A percentile compares a stretch with the other conserved stretches of the same genome.
These are phyloP conservation scores for Talaromyces atroroseus DNA, from an alignment of 2,329 filamentous ascomycete genomes.

Conservation along the genomic window DNA sequence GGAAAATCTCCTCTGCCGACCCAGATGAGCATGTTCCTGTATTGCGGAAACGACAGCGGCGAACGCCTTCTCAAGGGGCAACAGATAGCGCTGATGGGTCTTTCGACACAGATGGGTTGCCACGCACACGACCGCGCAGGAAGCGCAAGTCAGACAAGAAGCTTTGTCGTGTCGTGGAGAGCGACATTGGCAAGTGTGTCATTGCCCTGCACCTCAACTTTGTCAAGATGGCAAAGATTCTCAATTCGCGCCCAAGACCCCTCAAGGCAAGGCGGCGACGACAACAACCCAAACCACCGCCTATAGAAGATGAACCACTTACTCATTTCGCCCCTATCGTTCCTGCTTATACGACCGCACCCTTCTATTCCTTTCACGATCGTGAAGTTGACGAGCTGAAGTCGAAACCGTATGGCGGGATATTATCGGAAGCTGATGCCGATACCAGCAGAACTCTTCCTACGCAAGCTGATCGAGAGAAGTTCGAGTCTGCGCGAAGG, in stretches of 20 bases:
- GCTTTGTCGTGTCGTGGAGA: slow-evolving; percentile 36
- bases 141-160: slow-evolving; percentile 41
- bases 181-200: slow-evolving; percentile 45
- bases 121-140: slow-evolving; percentile 54
- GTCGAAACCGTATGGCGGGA: slow-evolving; percentile 91
- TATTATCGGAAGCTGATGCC: slow-evolving; percentile 80
- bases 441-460: slow-evolving; percentile 89
- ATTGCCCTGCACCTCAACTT: slow-evolving; percentile 56
- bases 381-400: slow-evolving; percentile 84
- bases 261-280: slow-evolving; percentile 42
- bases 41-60: slow-evolving; percentile 47
- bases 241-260: slow-evolving; percentile 55
- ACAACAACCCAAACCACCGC: slow-evolving; percentile 38
- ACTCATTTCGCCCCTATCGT: slow-evolving; percentile 57
- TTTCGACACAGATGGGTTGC: slow-evolving; percentile 18
- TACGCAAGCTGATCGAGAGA: slow-evolving; percentile 69
- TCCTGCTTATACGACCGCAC: slow-evolving; percentile 60
- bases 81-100: slow-evolving; percentile 19
- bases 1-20: slow-evolving; percentile 70
- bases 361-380: slow-evolving; percentile 84
- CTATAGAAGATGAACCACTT: slow-evolving; percentile 39
- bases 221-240: slow-evolving; percentile 55
- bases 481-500: slow-evolving; percentile 84
- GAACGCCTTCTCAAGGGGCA: slow-evolving; percentile 21
- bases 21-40: slow-evolving; percentile 43